Base-by-base conservation (phyloP, 805 yeast species). In the Schizosaccharomyces lindneri region DNA sequence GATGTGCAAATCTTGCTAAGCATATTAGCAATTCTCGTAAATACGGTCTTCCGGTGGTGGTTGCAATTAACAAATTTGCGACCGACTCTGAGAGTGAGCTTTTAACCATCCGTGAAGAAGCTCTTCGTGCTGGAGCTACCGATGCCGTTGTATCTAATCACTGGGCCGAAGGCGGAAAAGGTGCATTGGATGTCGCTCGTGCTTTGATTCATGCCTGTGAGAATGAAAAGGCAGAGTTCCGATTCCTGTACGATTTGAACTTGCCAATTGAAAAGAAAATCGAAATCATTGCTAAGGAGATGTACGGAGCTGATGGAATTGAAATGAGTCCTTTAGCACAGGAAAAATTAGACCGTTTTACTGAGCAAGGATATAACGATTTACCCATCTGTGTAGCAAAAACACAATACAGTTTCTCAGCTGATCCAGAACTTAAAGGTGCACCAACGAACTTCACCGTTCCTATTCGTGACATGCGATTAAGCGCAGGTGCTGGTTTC, bases 341-440 rank as follows among this genome's bases (percentile, higher is more conserved):
- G 66, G 75, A 79, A 69, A 88, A 88, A 74, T 82, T 90, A 66
- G 87, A 83, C 64, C 79, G 81, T 63, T 89, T 87, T 75, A 83
- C 87, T 43, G 73, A 77, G 61, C 96, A 88, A 76, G 97, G 97
- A 2, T 90, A 84, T 72, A 88, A 83, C 65, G 81, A 87, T 70
- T 76, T 90, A 70, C 98, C 97, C 63, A 83, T 90, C 67, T 90
- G 98, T 75, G 85, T 90, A 69, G 98, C 98, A 63, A 90, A 90
- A 78, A 90, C 98, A 1, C 98, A 90, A 73, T 90, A 90, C 77
- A 87, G 96, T 0, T 77, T 90, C 66, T 88, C 97, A 2, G 97
- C 89, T 70, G 97, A 90, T 73, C 88, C 97, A 55, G 75, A 80
- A 27, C 79, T 93, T 72, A 89, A 89, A 75, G 96, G 96, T 70